phyloP scores from a whole-genome alignment of 1,139 yeast genomes.

The Candida gigantensis region DNA sequence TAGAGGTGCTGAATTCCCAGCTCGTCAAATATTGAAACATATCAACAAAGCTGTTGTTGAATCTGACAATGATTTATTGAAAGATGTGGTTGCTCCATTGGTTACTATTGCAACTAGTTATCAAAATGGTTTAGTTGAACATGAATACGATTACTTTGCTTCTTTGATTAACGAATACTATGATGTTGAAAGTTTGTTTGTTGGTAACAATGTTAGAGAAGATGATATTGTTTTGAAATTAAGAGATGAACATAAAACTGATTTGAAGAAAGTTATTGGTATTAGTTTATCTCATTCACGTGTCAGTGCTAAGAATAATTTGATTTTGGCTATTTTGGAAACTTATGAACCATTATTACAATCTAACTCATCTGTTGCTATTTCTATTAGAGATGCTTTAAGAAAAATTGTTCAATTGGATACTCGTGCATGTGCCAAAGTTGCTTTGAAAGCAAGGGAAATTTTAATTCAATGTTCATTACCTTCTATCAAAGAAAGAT shows the following conservation, averaged over 20 bases:
- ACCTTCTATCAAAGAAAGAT: constrained; percentile 94
- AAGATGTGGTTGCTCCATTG: constrained; percentile 70
- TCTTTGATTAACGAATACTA: constrained; percentile 69
- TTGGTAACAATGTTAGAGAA: constrained; percentile 72
- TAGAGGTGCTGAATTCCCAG: constrained; percentile 87
- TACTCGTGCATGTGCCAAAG: constrained; percentile 87
- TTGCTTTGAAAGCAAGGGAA: constrained; percentile 95
- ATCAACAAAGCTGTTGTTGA: constrained; percentile 56
- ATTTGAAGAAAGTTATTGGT: constrained; percentile 69
- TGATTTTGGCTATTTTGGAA: constrained; percentile 80
- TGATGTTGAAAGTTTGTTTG: constrained; percentile 74
- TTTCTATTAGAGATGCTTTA: constrained; percentile 67
- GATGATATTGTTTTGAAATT: constrained; percentile 83
- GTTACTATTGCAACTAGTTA: constrained; percentile 69
- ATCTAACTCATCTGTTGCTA: constrained; percentile 66
- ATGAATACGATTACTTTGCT: constrained; percentile 78
- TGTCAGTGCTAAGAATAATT: constrained; percentile 89
- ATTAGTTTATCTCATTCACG: constrained; percentile 87
- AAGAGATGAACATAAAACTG: constrained; percentile 84
- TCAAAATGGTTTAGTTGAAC: constrained; percentile 74
- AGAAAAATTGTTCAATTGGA: constrained; percentile 84
- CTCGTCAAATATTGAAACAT: constrained; percentile 71
- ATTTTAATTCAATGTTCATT: constrained; percentile 92
- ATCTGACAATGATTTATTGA: constrained; percentile 50
- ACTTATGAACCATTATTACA: constrained; percentile 78